These are phyloP conservation scores for Candida sanyaensis DNA, from an alignment of 1,139 yeast species.

Conservation along the genomic window DNA sequence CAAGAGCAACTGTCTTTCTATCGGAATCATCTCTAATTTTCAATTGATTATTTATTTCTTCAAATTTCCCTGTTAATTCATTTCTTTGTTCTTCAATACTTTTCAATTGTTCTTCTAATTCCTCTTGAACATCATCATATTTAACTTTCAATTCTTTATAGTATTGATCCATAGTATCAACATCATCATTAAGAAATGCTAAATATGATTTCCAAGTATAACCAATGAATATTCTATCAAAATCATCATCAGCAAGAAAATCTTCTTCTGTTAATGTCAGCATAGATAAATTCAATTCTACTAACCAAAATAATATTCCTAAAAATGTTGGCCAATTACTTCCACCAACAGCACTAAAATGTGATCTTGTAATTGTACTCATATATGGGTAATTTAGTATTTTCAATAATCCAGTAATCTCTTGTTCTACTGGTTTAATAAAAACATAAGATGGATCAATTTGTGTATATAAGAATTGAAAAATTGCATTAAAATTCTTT, in stretches of 20 bases:
- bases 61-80: constrained; percentile 32
- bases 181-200: constrained; percentile 62
- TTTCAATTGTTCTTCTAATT: constrained; percentile 37
- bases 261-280: constrained; percentile 33
- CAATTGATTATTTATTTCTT: constrained; percentile 30
- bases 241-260: constrained; percentile 36
- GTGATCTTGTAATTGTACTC: constrained; percentile 78
- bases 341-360: constrained; percentile 90
- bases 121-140: constrained; percentile 42
- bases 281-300: constrained; percentile 54
- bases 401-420: constrained; percentile 68
- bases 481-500: constrained; percentile 76
- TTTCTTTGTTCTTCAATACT: constrained; percentile 46
- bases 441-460: constrained; percentile 81
- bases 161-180: constrained; percentile 59
- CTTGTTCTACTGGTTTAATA: constrained; percentile 64
- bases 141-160: constrained; percentile 58
- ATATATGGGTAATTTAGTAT: constrained; percentile 76
- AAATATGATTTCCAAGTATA: constrained; percentile 70
- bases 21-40: constrained; percentile 38
- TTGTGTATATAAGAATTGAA: constrained; percentile 75
- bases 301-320: constrained; percentile 82
- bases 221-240: constrained; percentile 63
- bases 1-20: constrained; percentile 63
- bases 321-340: constrained; percentile 84